Evolutionary conservation across 2,329 filamentous ascomycete genomes (phyloP).

Genomic region (Exophiala oligosperma): DNA sequence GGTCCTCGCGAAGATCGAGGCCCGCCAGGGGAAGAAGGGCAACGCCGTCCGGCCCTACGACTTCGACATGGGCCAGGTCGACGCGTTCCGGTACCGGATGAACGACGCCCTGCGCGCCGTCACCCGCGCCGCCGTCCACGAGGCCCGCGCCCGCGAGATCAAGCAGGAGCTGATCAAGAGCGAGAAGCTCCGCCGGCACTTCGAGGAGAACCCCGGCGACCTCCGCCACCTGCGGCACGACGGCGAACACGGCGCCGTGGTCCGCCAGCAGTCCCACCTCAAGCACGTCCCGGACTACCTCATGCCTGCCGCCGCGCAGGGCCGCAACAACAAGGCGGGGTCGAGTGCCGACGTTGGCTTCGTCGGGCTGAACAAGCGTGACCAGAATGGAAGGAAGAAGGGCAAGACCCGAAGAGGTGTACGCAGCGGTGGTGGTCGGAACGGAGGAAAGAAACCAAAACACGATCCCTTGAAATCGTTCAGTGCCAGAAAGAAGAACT

Average conservation of each 20-base stretch:
- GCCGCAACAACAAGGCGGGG: conserved; percentile 63
- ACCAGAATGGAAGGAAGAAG: conserved; percentile 49
- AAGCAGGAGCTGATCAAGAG: conserved; percentile 87
- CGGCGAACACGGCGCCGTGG: conserved; percentile 68
- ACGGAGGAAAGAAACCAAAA: conserved; percentile 57
- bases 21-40: conserved; percentile 74
- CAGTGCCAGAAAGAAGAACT: conserved; percentile 55
- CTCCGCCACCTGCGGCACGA: conserved; percentile 87
- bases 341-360: conserved; percentile 67
- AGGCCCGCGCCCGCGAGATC: conserved; percentile 84
- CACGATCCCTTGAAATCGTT: conserved; percentile 87
- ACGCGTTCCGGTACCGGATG: conserved; percentile 93
- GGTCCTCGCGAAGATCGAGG: conserved; percentile 75
- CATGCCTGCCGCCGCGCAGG: conserved; percentile 65
- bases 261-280: conserved; percentile 81
- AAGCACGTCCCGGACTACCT: conserved; percentile 95
- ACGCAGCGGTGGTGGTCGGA: conserved; percentile 43
- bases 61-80: conserved; percentile 92
- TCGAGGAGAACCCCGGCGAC: conserved; percentile 94
- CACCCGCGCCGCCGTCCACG: conserved; percentile 83
- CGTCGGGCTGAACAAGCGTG: conserved; percentile 60
- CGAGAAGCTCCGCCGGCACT: conserved; percentile 91
- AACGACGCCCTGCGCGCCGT: conserved; percentile 88
- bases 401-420: conserved; percentile 38
- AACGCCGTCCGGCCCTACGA: conserved; percentile 85